phyloP scores from a whole-genome alignment of 2,329 filamentous ascomycete genomes.

The Pseudogymnoascus sp. region DNA sequence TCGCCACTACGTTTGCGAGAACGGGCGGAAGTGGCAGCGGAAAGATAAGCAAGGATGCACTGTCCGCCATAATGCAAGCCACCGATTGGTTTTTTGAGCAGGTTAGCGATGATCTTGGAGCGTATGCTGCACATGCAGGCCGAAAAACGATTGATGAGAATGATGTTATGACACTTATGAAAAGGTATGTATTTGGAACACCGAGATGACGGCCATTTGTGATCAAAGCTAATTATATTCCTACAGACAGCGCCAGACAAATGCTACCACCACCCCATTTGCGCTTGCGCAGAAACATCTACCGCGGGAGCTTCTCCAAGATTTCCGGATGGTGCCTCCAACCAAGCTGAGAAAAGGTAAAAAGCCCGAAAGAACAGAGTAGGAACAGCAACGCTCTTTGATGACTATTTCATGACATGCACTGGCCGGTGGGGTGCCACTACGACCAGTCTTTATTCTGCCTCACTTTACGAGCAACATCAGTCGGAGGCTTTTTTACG shows the following conservation, averaged over 20 bases:
- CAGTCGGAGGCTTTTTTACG: constrained; percentile 73
- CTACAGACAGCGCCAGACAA: constrained; percentile 69
- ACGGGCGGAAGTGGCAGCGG: constrained; percentile 57
- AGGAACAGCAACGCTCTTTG: constrained; percentile 17
- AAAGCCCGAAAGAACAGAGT: neutral
- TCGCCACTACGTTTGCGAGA: constrained; percentile 64
- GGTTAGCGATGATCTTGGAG: constrained; percentile 67
- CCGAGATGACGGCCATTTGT: neutral
- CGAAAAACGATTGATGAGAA: constrained; percentile 80
- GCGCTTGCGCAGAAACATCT: constrained; percentile 78
- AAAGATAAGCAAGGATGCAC: constrained; percentile 65
- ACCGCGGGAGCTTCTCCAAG: constrained; percentile 74
- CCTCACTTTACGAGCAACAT: constrained; percentile 64
- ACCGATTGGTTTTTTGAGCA: constrained; percentile 93
- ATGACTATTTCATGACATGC: constrained; percentile 17
- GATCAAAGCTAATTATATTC: constrained; percentile 28
- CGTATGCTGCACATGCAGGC: constrained; percentile 74
- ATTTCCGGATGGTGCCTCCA: constrained; percentile 64
- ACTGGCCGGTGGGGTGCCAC: constrained; percentile 13
- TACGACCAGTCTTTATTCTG: constrained; percentile 68
- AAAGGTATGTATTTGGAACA: constrained; percentile 50
- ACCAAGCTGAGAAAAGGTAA: constrained; percentile 37
- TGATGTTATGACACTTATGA: constrained; percentile 76
- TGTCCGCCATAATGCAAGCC: constrained; percentile 69
- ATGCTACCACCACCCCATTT: constrained; percentile 65